Conservation (phyloP, 805 yeast genomes). For the Metschnikowia amazonensis region DNA sequence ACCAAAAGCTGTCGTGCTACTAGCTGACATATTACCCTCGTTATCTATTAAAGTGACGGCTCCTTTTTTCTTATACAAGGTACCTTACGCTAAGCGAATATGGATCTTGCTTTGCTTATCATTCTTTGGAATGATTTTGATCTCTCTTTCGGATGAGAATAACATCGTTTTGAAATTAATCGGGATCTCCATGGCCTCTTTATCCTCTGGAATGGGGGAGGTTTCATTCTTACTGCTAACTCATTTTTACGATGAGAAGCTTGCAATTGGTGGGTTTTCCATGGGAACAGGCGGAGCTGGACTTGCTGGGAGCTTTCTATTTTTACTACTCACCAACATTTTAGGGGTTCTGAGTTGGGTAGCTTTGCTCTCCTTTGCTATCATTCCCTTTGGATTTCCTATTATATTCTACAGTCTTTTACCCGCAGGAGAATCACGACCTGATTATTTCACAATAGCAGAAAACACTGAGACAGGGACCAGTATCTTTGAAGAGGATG, state of each 20-base stretch:
- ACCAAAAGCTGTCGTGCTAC: conserved; percentile 81
- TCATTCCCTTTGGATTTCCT: conserved; percentile 53
- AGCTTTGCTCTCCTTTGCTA: conserved; percentile 53
- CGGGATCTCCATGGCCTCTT: conserved; percentile 77
- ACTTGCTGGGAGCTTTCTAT: conserved; percentile 70
- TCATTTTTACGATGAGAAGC: conserved; percentile 57
- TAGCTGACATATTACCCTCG: conserved; percentile 86
- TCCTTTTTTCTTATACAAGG: conserved; percentile 70
- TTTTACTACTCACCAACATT: conserved; percentile 68
- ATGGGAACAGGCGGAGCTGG: conserved; percentile 98
- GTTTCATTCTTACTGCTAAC: conserved; percentile 83
- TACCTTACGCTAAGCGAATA: conserved; percentile 59
- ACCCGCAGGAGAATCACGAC: conserved; percentile 14
- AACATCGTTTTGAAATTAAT: conserved; percentile 42
- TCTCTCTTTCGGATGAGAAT: conserved; percentile 41
- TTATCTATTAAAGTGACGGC: conserved; percentile 66
- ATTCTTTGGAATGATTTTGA: conserved; percentile 66
- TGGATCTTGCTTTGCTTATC: conserved; percentile 55
- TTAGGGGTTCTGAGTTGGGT: conserved; percentile 50
- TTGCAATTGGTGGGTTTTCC: conserved; percentile 81
- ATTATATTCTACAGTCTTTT: conserved; percentile 24
- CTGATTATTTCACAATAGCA: conserved; percentile 1
- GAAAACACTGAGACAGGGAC: background rate
- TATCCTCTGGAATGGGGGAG: conserved; percentile 89
- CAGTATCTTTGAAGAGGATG: background rate